Base-by-base conservation (phyloP, 257 asterid genomes). In the Scutellaria barbata region DNA sequence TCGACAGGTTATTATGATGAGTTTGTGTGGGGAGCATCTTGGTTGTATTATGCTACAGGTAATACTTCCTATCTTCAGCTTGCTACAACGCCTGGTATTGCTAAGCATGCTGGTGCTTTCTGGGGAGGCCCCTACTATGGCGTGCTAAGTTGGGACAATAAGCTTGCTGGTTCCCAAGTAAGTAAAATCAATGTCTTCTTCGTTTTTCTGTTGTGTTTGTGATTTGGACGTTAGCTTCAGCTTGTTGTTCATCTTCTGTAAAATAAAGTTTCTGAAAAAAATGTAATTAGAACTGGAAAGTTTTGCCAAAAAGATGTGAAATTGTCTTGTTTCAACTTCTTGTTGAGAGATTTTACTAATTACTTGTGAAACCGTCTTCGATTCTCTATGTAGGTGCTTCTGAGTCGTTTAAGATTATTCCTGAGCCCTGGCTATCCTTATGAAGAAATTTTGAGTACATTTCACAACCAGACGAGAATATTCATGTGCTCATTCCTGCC, bases 1-100 rank as follows among this genome's bases (percentile, higher is more conserved):
- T 94, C 99, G 16, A 79, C 92, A 1, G 63, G 94, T 51, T 94
- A 94, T 75, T 94, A 83, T 81, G 97, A 94, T 64, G 99, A 94
- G 77, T 94, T 65, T 59, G 77, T 94, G 9, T 94, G 99, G 99
- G 96, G 99, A 45, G 95, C 96, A 4, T 60, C 99, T 22, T 94
- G 99, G 99, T 77, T 91, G 74, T 94, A 91, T 76, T 94, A 91
- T 69, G 99, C 99, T 8, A 94, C 99, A 10, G 99, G 99, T 48
- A 91, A 94, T 75, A 20, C 71, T 12, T 77, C 96, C 33, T 94
- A 94, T 76, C 97, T 94, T 81, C 87, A 81, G 80, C 92, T 91
- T 22, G 97, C 97, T 66, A 94, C 99, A 0, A 79, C 84, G 73
- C 89, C 95, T 42, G 89, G 88, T 56, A 58, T 91, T 8, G 96